These are phyloP conservation scores for Gossypium sturtianum DNA, from an alignment of 345 rosid genomes.

Conservation along the genomic window DNA sequence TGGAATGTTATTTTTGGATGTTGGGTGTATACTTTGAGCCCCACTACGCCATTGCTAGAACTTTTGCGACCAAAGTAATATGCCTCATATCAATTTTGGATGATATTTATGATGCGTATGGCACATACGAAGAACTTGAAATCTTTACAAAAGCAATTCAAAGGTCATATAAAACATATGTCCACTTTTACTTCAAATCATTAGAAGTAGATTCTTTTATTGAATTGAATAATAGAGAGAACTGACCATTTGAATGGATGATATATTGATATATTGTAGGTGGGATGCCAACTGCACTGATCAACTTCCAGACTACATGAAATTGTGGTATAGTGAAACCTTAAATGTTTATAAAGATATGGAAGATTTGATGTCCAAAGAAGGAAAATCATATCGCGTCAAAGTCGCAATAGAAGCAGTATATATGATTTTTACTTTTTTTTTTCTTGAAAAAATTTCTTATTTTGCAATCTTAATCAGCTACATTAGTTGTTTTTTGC, in stretches of 20 bases:
- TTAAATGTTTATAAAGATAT: not conserved
- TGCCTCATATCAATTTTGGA: constrained; percentile 15
- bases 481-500: not conserved
- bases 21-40: constrained; percentile 15
- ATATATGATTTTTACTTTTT: not conserved
- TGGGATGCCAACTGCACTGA: not conserved
- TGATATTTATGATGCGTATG: constrained; percentile 23
- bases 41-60: constrained; percentile 12
- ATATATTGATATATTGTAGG: not conserved
- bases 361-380: not conserved
- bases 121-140: constrained; percentile 17
- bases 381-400: not conserved
- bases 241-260: not conserved
- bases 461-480: not conserved
- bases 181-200: no score
- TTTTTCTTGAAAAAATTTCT: no score
- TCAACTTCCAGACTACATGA: not conserved
- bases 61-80: constrained; percentile 5
- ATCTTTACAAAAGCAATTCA: constrained; percentile 20
- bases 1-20: constrained; percentile 25
- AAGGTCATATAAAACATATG: not conserved
- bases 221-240: not conserved
- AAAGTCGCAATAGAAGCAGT: not conserved
- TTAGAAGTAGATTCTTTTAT: no score
- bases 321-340: not conserved